Conservation (phyloP, 2,329 filamentous ascomycete species). For the Canariomyces notabilis region DNA sequence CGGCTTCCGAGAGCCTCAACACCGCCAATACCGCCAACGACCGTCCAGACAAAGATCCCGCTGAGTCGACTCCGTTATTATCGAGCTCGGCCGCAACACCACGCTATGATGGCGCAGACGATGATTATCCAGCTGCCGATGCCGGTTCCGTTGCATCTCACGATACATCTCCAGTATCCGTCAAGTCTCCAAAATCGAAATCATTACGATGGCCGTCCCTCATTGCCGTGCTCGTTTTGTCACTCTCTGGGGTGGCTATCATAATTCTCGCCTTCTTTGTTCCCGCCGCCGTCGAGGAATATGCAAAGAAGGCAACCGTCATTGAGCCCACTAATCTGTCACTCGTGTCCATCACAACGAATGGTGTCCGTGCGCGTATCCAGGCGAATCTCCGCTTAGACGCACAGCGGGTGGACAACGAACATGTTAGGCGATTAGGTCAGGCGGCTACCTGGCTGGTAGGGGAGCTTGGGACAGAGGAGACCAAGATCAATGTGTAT, state of each 20-base stretch:
- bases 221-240: constrained; percentile 65
- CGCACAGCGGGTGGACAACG: constrained; percentile 65
- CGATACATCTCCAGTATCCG: constrained; percentile 17
- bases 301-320: constrained; percentile 76
- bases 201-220: constrained; percentile 69
- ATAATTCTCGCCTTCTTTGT: constrained; percentile 76
- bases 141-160: constrained; percentile 30
- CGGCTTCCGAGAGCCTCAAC: constrained; percentile 31
- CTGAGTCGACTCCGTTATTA: constrained; percentile 51
- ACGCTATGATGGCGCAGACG: constrained; percentile 37
- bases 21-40: constrained; percentile 11
- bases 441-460: constrained; percentile 76
- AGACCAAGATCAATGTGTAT: constrained; percentile 69
- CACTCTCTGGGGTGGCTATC: constrained; percentile 58
- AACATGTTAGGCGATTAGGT: constrained; percentile 69
- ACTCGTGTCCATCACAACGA: constrained; percentile 74
- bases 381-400: constrained; percentile 81
- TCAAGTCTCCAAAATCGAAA: constrained; percentile 31
- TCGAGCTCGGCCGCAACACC: constrained; percentile 33
- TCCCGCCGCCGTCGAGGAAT: constrained; percentile 75
- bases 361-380: constrained; percentile 73
- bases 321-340: constrained; percentile 80
- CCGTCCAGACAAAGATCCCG: constrained; percentile 24
- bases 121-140: constrained; percentile 29
- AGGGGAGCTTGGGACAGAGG: constrained; percentile 65